Evolutionary conservation across 2,329 filamentous ascomycete species (phyloP).

Genomic region (Trichophyton mentagrophytes): DNA sequence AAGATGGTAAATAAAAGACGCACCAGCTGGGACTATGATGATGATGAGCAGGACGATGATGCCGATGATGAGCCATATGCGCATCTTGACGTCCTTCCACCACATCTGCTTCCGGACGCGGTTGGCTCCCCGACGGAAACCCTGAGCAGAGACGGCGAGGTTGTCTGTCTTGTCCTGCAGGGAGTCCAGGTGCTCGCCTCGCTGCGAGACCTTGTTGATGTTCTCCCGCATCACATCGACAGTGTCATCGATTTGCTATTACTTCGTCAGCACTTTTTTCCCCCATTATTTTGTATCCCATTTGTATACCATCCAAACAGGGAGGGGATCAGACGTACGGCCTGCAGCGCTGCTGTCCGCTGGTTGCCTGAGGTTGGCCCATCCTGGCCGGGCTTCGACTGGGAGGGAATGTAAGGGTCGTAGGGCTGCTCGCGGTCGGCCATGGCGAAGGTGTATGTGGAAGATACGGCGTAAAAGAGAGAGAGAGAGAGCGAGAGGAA

Average conservation of each 20-base stretch:
- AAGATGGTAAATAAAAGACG: slow-evolving; percentile 21
- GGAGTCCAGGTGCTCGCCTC: slow-evolving; percentile 75
- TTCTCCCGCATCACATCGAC: slow-evolving; percentile 94
- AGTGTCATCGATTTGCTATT: slow-evolving; percentile 91
- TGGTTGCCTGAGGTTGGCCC: slow-evolving; percentile 46
- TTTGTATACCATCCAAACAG: no score
- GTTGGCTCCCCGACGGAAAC: slow-evolving; percentile 93
- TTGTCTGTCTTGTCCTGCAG: slow-evolving; percentile 91
- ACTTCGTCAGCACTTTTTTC: background rate
- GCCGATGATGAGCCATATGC: slow-evolving; percentile 84
- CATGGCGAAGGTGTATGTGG: slow-evolving; percentile 31
- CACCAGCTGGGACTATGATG: slow-evolving; percentile 87
- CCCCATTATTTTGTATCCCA: no score
- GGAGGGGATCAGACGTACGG: slow-evolving; percentile 48
- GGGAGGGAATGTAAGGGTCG: slow-evolving; percentile 77
- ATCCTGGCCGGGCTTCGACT: slow-evolving; percentile 36
- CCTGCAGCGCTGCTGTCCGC: slow-evolving; percentile 64
- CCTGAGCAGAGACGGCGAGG: slow-evolving; percentile 80
- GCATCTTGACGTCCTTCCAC: slow-evolving; percentile 99
- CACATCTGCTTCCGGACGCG: slow-evolving; percentile 95
- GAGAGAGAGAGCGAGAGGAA: no score
- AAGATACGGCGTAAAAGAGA: no score
- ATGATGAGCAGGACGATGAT: slow-evolving; percentile 84
- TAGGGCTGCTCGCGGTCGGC: slow-evolving; percentile 55
- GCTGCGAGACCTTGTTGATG: slow-evolving; percentile 90